Percentiles rank a stretch among this genome's conserved stretches.
phyloP scores from a whole-genome alignment of 2,329 filamentous ascomycete genomes.

The Trichothecium sympodiale region DNA sequence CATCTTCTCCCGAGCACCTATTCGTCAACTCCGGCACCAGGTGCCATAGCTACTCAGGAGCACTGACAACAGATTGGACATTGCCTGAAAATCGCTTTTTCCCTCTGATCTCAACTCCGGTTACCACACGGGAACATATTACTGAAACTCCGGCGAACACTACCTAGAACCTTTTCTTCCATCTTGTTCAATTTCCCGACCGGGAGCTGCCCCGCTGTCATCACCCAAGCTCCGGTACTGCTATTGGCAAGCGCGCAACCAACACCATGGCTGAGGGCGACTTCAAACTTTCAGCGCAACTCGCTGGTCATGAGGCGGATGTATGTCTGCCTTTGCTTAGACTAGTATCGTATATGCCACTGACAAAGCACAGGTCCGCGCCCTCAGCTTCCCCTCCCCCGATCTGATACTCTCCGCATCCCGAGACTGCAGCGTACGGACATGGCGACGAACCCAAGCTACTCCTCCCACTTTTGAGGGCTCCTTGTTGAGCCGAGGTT shows the following conservation, averaged over 20 bases:
- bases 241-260: neutral
- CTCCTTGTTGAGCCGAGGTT: constrained; percentile 67
- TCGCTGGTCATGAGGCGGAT: constrained; percentile 87
- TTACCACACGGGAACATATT: too few species aligned
- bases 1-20: too few species aligned
- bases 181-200: too few species aligned
- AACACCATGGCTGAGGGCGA: constrained; percentile 36
- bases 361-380: constrained; percentile 58
- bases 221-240: constrained; percentile 28
- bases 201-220: constrained; percentile 2
- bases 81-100: neutral
- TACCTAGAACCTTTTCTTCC: neutral
- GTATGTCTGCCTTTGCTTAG: constrained; percentile 38
- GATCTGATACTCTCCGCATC: constrained; percentile 74
- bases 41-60: too few species aligned
- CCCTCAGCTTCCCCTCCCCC: constrained; percentile 65
- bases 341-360: constrained; percentile 7
- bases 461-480: constrained; percentile 64
- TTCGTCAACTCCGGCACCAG: too few species aligned
- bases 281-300: constrained; percentile 87
- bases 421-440: constrained; percentile 78
- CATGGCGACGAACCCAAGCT: constrained; percentile 63
- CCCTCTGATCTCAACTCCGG: too few species aligned
- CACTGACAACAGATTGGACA: too few species aligned
- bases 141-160: neutral